A percentile compares a stretch with the other conserved stretches of the same genome.
Evolutionary conservation across 306 rosid genomes (phyloP).

Genomic region (Quercus gilva): DNA sequence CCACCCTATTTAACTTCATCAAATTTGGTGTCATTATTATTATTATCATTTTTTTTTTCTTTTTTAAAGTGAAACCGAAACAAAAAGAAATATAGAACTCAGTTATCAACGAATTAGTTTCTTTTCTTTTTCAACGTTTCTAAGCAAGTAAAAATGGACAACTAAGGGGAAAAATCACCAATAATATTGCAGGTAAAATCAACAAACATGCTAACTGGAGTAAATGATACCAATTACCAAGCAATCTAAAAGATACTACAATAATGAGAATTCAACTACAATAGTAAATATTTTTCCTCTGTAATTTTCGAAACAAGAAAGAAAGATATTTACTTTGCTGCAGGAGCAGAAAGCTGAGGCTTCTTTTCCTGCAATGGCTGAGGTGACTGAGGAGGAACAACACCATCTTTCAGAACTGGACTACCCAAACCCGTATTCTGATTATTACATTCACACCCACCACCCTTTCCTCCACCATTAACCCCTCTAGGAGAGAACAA

Average conservation of each 20-base stretch:
- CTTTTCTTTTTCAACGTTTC: neutral
- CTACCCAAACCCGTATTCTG: conserved; percentile 40
- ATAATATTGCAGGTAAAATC: neutral
- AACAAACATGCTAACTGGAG: neutral
- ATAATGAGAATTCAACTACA: neutral
- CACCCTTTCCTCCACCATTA: conserved; percentile 31
- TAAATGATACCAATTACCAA: neutral
- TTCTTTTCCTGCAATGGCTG: conserved; percentile 68
- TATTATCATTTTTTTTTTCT: neutral
- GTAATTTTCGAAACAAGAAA: neutral
- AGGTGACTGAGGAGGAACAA: conserved; percentile 38
- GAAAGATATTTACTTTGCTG: conserved; percentile 53
- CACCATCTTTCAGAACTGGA: conserved; percentile 50
- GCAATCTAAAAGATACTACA: neutral
- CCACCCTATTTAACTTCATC: neutral
- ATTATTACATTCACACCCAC: conserved; percentile 37
- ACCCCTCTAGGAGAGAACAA: conserved; percentile 61
- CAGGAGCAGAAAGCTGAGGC: conserved; percentile 64
- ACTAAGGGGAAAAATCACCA: neutral
- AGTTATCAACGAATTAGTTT: neutral
- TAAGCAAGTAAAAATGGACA: neutral
- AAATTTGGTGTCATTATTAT: neutral
- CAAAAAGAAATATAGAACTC: neutral
- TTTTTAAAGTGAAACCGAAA: neutral
- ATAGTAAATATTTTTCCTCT: neutral